Evolutionary conservation across 768 basidiomycete species (phyloP).

Genomic region (Leccinum incarnatum): DNA sequence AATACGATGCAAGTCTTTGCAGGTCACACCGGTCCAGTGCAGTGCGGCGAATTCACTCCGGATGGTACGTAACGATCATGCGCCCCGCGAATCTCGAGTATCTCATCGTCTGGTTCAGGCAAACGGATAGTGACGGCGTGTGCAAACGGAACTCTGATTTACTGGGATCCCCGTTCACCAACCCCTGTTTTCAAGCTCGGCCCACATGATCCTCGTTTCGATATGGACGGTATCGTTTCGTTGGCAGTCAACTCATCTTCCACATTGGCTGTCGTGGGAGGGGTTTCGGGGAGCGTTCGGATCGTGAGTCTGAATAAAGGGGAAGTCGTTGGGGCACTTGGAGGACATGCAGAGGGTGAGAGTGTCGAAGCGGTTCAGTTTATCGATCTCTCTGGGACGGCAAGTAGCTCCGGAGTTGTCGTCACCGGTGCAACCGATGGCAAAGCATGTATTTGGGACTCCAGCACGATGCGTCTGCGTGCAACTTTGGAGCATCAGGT

Average conservation of each 20-base stretch:
- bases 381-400: constrained; percentile 66
- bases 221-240: constrained; percentile 81
- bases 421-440: constrained; percentile 93
- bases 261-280: constrained; percentile 89
- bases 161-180: constrained; percentile 87
- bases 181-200: constrained; percentile 81
- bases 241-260: constrained; percentile 83
- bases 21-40: constrained; percentile 80
- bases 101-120: constrained; percentile 41
- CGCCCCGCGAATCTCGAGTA: not conserved
- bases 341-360: constrained; percentile 83
- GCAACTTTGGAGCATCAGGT: constrained; percentile 83
- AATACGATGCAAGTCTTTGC: constrained; percentile 95
- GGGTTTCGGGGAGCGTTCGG: constrained; percentile 79
- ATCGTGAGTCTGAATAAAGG: constrained; percentile 87
- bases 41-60: constrained; percentile 88
- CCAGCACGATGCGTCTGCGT: constrained; percentile 79
- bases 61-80: constrained; percentile 53
- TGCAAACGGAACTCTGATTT: constrained; percentile 74
- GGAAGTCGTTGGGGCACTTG: constrained; percentile 71
- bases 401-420: constrained; percentile 52
- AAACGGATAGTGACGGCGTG: constrained; percentile 89
- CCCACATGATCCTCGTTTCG: constrained; percentile 67
- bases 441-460: constrained; percentile 93
- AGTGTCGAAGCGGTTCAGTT: constrained; percentile 87